Conservation (phyloP, 2,329 filamentous ascomycete genomes). For the Trichoderma breve region DNA sequence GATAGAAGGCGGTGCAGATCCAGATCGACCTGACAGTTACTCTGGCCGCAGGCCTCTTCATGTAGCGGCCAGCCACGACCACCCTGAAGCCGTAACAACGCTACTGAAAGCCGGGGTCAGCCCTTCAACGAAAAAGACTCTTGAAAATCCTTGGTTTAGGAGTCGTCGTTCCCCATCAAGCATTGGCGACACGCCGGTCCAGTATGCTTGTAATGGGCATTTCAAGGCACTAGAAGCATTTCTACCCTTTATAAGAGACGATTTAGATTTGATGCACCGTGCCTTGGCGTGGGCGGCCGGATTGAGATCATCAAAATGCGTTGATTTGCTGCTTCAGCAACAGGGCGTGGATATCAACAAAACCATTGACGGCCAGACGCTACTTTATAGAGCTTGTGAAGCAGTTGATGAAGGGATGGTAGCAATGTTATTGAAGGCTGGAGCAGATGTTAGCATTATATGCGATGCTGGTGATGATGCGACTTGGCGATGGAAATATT, state of each 20-base stretch:
- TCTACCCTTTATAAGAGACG: conserved; percentile 27
- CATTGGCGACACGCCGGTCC: conserved; percentile 30
- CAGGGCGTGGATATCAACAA: conserved; percentile 34
- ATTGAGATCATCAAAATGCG: conserved; percentile 23
- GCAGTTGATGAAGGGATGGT: conserved; percentile 22
- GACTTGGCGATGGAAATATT: not conserved
- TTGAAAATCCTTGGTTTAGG: conserved; percentile 4
- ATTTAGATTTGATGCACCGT: conserved; percentile 25
- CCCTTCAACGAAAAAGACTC: conserved; percentile 31
- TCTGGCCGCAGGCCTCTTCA: conserved; percentile 37
- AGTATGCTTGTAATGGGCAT: conserved; percentile 34
- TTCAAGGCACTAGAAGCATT: conserved; percentile 29
- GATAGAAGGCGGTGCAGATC: conserved; percentile 29
- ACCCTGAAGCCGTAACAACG: conserved; percentile 28
- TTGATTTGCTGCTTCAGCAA: conserved; percentile 31
- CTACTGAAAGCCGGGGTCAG: conserved; percentile 38
- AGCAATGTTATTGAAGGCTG: conserved; percentile 30
- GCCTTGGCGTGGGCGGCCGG: conserved; percentile 31
- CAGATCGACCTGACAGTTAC: conserved; percentile 22
- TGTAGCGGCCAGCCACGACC: conserved; percentile 33
- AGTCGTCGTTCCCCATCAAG: conserved; percentile 21
- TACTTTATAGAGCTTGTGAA: conserved; percentile 25
- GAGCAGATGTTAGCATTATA: conserved; percentile 30
- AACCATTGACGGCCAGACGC: conserved; percentile 23
- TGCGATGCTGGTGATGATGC: conserved; percentile 3